phyloP scores from a whole-genome alignment of 768 basidiomycete genomes.

The Termitomyces sp. region DNA sequence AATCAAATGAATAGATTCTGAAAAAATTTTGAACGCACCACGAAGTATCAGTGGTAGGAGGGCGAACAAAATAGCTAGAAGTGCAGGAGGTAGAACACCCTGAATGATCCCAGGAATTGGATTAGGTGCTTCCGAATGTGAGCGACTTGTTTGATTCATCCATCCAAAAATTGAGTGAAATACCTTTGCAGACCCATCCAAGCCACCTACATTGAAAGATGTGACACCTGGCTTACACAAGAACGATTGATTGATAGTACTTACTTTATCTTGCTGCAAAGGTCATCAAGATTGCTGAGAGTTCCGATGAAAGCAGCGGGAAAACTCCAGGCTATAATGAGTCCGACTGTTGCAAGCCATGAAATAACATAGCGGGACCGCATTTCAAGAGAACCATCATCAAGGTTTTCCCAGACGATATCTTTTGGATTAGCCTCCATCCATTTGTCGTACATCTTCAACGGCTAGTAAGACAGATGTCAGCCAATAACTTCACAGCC shows the following conservation, averaged over 20 bases:
- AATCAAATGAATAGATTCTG: conserved; percentile 27
- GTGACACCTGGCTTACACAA: background rate
- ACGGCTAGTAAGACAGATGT: conserved; percentile 34
- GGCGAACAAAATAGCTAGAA: conserved; percentile 62
- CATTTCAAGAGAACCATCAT: conserved; percentile 51
- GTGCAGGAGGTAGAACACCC: conserved; percentile 64
- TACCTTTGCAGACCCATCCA: conserved; percentile 2
- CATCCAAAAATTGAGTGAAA: background rate
- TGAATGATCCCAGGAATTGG: conserved; percentile 53
- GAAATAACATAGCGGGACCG: conserved; percentile 52
- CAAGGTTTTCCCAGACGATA: conserved; percentile 59
- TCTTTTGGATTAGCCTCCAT: conserved; percentile 55
- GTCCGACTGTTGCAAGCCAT: conserved; percentile 54
- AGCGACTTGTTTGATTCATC: background rate
- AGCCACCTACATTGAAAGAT: background rate
- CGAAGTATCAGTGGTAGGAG: conserved; percentile 37
- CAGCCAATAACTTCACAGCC: background rate
- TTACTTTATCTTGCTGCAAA: conserved; percentile 47
- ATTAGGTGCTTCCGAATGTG: conserved; percentile 27
- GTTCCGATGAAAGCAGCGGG: conserved; percentile 67
- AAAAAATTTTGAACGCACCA: background rate
- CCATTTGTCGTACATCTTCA: conserved; percentile 59
- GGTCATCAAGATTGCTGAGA: conserved; percentile 55
- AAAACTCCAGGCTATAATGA: conserved; percentile 65
- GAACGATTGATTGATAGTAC: conserved; percentile 17